Base-by-base conservation (phyloP, 2,329 filamentous ascomycete genomes). In the Orbilia oligospora region DNA sequence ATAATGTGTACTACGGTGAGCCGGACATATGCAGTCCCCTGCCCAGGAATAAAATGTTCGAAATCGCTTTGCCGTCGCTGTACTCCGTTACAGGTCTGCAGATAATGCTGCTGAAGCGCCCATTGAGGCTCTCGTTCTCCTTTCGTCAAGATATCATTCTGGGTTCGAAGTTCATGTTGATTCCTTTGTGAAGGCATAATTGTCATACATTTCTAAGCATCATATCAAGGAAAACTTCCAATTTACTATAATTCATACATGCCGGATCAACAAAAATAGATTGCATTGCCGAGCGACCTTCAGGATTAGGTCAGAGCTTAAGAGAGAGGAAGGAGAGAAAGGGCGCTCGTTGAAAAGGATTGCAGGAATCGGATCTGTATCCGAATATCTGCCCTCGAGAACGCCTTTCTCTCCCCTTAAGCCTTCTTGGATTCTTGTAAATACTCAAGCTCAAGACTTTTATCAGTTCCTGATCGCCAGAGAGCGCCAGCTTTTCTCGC, bases 391-490 rank as follows among this genome's bases (percentile, higher is more conserved):
- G 20, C 14, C n/a, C 36, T 61, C 36, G 36, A 44, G 36, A 14
- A 8, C 6, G 56, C 56, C 36, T 44, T 61, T 8, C 48, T 41
- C 30, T 51, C 20, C 48, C 12, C 18, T n/a, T n/a, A n/a, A n/a
- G n/a, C n/a, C n/a, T n/a, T n/a, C n/a, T n/a, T n/a, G n/a, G n/a
- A n/a, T n/a, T 38, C 27, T 56, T 27, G 10, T 0, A 3, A 20
- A 27, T 22, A 10, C n/a, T n/a, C 20, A 4, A 53, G 12, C 16
- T 10, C 12, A 22, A 53, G 24, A 36, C 8, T 30, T n/a, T 58
- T 38, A 58, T 41, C 53, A 61, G 20, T 41, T 33, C 33, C 55
- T 38, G 55, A 58, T 24, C 56, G 27, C 36, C 33, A 38, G 30
- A 38, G 33, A 16, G 33, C n/a, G n/a, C 12, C 30, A 58, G 20